Evolutionary conservation across 768 basidiomycete species (phyloP), one percentile per base, ranked within the genome.

Genomic region (Naematelia encephala): DNA sequence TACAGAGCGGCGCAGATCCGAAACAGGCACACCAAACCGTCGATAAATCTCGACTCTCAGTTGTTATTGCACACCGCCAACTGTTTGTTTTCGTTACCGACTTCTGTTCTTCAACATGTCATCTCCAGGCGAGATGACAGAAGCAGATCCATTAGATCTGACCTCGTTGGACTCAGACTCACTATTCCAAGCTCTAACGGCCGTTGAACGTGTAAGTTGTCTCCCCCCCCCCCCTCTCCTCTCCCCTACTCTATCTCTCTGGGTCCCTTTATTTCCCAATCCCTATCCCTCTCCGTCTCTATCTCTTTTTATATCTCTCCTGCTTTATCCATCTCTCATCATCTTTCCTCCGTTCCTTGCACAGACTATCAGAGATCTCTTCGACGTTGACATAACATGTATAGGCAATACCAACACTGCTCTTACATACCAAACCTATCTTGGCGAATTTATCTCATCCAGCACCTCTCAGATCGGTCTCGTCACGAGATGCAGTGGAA

Each of bases 361-460:
- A 28, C 22, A 26, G 13, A 29, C 28, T 26, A 3, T 22, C n/a
- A n/a, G n/a, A n/a, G n/a, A n/a, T n/a, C n/a, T n/a, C n/a, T n/a
- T n/a, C 28, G 45, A 29, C n/a, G 54, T 8, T 21, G 10, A 23
- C 30, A 47, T 23, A 25, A 14, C 19, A 51, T 23, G 3, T 52
- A 3, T 34, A 72, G 70, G 66, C 70, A 12, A 60, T 73, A 4
- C 71, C 71, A 8, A 60, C 63, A 21, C 51, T 73, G 1, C 54
- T 73, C 1, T 28, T 57, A 12, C 62, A 39, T 16, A 57, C 69
- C 52, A 73, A 73, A 57, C 71, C 71, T 1, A 61, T 73, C 2
- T 59, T 73, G 22, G 23, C 63, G 1, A 68, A 73, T 47, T 56
- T 73, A 1, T 46, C 58, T 5, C 42, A 61, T 42, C 29, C 57